phyloP scores from a whole-genome alignment of 257 asterid genomes.

The Petunia secreta region DNA sequence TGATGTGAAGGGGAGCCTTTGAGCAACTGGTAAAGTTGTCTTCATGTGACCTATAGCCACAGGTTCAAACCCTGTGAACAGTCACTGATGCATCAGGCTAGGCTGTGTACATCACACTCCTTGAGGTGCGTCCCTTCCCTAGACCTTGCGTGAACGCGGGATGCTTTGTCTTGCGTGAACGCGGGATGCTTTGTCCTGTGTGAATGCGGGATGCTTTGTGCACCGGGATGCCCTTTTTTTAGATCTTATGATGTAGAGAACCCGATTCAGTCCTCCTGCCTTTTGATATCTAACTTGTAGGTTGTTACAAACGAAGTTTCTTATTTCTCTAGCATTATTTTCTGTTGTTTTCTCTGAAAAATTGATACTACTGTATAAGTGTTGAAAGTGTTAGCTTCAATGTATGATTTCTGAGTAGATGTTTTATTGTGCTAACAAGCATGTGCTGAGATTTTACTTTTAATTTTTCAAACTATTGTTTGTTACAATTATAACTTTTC shows the following conservation, averaged over 20 bases:
- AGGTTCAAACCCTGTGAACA: too few species aligned
- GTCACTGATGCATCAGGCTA: too few species aligned
- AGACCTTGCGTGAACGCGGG: too few species aligned
- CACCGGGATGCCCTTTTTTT: neutral
- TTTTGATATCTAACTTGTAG: conserved; percentile 2
- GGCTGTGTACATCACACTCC: too few species aligned
- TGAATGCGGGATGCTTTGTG: too few species aligned
- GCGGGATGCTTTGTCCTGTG: too few species aligned
- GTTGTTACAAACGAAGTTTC: neutral
- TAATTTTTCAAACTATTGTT: neutral
- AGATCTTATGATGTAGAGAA: neutral
- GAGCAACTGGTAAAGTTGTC: too few species aligned
- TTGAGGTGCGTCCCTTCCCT: too few species aligned
- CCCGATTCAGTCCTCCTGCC: neutral
- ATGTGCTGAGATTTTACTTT: neutral
- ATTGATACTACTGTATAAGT: neutral
- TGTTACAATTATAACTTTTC: conserved; percentile 1
- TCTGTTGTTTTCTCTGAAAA: neutral
- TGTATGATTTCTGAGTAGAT: neutral
- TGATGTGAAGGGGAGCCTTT: too few species aligned
- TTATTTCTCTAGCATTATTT: conserved; percentile 10
- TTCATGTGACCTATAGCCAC: too few species aligned
- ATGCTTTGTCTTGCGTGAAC: too few species aligned
- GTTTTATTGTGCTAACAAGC: neutral
- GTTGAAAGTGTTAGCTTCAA: neutral